Evolutionary conservation across 805 yeast species (phyloP).

Genomic region (Cyberlindnera galapagoensis): DNA sequence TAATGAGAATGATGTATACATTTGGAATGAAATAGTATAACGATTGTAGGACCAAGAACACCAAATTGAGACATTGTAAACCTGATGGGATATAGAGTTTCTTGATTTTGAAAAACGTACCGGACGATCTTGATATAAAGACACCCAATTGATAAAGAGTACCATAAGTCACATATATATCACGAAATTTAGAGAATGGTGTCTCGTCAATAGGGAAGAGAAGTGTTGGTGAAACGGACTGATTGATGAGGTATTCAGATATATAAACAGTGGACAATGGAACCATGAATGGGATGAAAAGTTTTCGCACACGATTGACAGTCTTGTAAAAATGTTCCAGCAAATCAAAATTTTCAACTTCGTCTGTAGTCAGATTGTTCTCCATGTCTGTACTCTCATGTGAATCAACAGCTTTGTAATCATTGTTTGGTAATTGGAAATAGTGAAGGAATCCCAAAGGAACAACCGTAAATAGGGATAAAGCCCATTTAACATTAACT

Average conservation of each 20-base stretch:
- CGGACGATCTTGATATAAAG: conserved; percentile 83
- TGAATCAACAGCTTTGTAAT: too few relatives aligned
- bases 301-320: conserved; percentile 29
- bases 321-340: conserved; percentile 4
- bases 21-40: conserved; percentile 47
- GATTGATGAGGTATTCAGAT: conserved; percentile 84
- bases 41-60: conserved; percentile 58
- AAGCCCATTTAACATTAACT: conserved; percentile 44
- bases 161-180: conserved; percentile 87
- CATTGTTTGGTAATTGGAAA: conserved; percentile 24
- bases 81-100: conserved; percentile 55
- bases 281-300: conserved; percentile 65
- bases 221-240: conserved; percentile 85
- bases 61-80: conserved; percentile 61
- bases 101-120: conserved; percentile 52
- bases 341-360: too few relatives aligned
- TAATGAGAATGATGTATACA: conserved; percentile 53
- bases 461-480: conserved; percentile 51
- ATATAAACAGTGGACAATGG: conserved; percentile 81
- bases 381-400: background rate
- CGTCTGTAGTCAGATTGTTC: background rate
- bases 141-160: conserved; percentile 90
- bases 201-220: conserved; percentile 65
- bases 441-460: conserved; percentile 46
- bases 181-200: conserved; percentile 70